Evolutionary conservation across 2,329 filamentous ascomycete species (phyloP), one percentile per base, ranked within the genome.

Genomic region (Venturia carpophila): DNA sequence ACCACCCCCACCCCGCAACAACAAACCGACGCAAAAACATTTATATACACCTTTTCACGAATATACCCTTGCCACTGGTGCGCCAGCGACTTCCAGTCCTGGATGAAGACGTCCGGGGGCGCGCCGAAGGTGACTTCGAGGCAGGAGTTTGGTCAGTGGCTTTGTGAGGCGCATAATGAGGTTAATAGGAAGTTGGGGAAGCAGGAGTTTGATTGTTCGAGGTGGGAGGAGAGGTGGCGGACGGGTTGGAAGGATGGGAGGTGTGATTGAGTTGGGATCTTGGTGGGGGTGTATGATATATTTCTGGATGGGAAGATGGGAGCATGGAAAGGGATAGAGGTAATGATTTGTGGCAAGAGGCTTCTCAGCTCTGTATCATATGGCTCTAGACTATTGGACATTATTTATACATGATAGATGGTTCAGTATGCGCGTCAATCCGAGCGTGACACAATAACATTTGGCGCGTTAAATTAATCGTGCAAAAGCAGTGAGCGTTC

Each of bases 41-140:
- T 99, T 77, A 82, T 99, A 70, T 79, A 80, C 30, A 81, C 92
- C 1, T 96, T 99, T 75, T 87, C 90, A 34, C 89, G 88, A 69
- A 77, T 97, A 24, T 99, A 99, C 73, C 94, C 94, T 4, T 99
- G 94, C 80, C 96, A 92, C 91, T 84, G 89, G 3, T 99, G 94
- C 76, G 94, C 92, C 42, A 89, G 93, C 67, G 93, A 97, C 73
- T 97, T 99, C 75, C 88, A 88, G 75, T 75, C 75, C 0, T 97
- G 93, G 83, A 87, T 97, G 79, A 81, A 80, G 2, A 76, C 77
- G 68, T 79, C 80, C 1, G 76, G 77, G 68, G 89, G 92, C 69
- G 84, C 84, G 72, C 87, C 93, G 47, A 72, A 78, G 65, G 77
- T 87, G 21, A 80, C 79, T 66, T 80, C 78, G 60, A 75, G 84